These are phyloP conservation scores for Medicago truncatula DNA, from an alignment of 306 rosid genomes.

Conservation along the genomic window DNA sequence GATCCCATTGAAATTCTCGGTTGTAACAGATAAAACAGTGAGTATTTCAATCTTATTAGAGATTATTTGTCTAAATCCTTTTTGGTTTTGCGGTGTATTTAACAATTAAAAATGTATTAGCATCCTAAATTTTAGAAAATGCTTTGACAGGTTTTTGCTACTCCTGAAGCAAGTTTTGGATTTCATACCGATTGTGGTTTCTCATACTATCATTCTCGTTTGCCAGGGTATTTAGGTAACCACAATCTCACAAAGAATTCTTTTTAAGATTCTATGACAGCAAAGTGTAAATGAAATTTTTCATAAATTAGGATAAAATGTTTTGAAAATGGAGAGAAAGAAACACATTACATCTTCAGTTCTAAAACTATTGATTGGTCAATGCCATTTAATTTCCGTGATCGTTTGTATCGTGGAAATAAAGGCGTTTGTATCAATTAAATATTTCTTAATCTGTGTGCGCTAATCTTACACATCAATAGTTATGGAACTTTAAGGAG, in stretches of 20 bases:
- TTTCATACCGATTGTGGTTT: conserved; percentile 95
- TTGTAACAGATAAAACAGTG: conserved; percentile 90
- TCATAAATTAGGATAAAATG: not conserved
- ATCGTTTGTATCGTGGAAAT: not conserved
- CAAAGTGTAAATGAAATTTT: not conserved
- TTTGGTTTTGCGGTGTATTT: not conserved
- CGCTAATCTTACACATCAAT: not conserved
- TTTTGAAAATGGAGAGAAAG: too few species aligned
- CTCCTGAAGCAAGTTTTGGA: conserved; percentile 97
- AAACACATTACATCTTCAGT: too few species aligned
- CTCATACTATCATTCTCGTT: conserved; percentile 81
- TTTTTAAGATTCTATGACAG: not conserved
- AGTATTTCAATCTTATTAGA: conserved; percentile 44
- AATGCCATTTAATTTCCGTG: not conserved
- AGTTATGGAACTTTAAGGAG: not conserved
- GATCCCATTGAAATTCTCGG: conserved; percentile 90
- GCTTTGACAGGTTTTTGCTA: conserved; percentile 72
- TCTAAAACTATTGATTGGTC: too few species aligned
- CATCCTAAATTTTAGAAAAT: conserved; percentile 33
- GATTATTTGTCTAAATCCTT: conserved; percentile 13
- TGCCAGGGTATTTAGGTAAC: conserved; percentile 83
- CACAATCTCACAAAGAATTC: not conserved
- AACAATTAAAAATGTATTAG: not conserved
- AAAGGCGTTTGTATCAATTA: not conserved
- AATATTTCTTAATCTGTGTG: not conserved